Percentiles rank a stretch among this genome's conserved stretches.
These are phyloP conservation scores for Apiospora sp. DNA, from an alignment of 2,329 filamentous ascomycete genomes.

Conservation along the genomic window DNA sequence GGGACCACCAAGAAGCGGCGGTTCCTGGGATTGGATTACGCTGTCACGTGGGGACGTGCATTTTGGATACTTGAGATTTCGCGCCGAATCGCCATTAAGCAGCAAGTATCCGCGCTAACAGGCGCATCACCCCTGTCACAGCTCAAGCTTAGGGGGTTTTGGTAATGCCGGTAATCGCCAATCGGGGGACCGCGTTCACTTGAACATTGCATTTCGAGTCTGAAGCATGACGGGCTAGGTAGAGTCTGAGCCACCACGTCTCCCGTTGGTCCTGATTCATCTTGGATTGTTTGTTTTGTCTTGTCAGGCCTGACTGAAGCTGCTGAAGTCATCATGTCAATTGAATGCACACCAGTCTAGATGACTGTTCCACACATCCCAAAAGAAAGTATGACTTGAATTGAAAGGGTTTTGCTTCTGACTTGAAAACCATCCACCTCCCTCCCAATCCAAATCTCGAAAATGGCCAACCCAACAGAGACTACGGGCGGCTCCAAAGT, in stretches of 20 bases:
- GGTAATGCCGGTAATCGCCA: conserved; percentile 7
- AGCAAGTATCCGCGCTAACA: conserved; percentile 2
- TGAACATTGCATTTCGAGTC: not conserved
- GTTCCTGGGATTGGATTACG: conserved; percentile 3
- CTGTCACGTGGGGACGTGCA: conserved; percentile 28
- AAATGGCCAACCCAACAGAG: conserved; percentile 14
- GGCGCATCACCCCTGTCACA: not conserved
- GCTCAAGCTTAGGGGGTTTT: conserved; percentile 2
- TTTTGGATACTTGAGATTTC: not conserved
- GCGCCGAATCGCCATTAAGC: not conserved
- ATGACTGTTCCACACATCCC: not conserved
- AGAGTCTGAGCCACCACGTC: conserved; percentile 1
- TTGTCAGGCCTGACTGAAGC: not conserved
- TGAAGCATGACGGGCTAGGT: not conserved
- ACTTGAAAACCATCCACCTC: not conserved
- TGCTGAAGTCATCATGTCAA: not conserved
- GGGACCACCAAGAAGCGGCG: not conserved
- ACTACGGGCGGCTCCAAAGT: not conserved
- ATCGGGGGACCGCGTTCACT: conserved; percentile 9
- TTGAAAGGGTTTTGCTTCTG: not conserved
- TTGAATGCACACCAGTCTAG: not conserved
- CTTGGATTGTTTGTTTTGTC: not conserved
- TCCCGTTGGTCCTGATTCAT: not conserved
- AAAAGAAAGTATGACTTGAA: conserved; percentile 10
- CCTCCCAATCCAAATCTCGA: not conserved